A percentile compares a stretch with the other conserved stretches of the same genome.
Evolutionary conservation across 169 alveolate genomes (phyloP).

Genomic region (Pseudocohnilembus persalinus): DNA sequence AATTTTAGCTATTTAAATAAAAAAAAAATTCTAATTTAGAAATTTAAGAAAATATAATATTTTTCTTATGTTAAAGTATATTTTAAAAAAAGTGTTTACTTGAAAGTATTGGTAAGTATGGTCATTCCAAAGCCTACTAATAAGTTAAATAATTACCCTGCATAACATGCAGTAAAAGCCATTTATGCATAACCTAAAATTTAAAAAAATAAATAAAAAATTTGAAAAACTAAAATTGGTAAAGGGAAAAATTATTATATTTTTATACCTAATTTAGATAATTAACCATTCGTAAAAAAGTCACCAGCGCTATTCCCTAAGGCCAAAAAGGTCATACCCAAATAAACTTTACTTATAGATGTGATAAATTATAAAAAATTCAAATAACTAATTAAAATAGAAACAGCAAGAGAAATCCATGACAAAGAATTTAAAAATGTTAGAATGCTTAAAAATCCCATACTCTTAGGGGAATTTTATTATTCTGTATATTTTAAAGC

Average conservation of each 20-base stretch:
- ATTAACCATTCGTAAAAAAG: not conserved
- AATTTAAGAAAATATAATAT: too few species aligned
- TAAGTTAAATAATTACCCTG: not conserved
- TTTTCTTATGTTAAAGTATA: not conserved
- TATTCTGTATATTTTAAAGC: not conserved
- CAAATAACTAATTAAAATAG: not conserved
- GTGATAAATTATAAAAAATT: not conserved
- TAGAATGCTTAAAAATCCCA: not conserved
- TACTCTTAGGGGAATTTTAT: not conserved
- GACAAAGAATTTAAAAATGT: not conserved
- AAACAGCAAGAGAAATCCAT: not conserved
- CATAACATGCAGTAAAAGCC: not conserved
- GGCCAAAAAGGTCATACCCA: not conserved
- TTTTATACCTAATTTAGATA: not conserved
- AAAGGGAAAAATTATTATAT: too few species aligned
- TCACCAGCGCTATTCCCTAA: not conserved
- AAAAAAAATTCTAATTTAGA: not conserved
- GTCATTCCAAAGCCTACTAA: not conserved
- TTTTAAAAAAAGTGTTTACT: not conserved
- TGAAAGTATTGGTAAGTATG: not conserved
- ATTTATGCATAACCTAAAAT: not conserved
- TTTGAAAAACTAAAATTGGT: not conserved
- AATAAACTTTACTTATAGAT: not conserved
- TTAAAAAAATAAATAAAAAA: too few species aligned
- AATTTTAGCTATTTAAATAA: not conserved